Conservation (phyloP, 768 basidiomycete genomes). For the Rhizopogon roseolus region DNA sequence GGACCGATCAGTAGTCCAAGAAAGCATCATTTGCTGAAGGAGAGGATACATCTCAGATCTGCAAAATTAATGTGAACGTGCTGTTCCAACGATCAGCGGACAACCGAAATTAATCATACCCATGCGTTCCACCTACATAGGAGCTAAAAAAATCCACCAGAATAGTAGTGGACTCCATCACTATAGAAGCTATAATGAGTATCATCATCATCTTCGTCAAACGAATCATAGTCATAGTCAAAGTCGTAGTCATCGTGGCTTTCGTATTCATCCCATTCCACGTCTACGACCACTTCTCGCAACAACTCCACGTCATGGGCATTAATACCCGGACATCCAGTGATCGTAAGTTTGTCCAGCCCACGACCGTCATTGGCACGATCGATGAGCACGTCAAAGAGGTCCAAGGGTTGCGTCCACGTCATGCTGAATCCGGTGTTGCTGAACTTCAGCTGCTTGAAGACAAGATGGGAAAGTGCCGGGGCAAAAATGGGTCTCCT, state of each 20-base stretch:
- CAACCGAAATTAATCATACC: not conserved
- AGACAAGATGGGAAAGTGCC: not conserved
- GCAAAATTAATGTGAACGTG: not conserved
- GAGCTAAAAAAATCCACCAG: not conserved
- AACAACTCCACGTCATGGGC: not conserved
- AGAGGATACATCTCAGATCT: not conserved
- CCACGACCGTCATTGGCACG: not conserved
- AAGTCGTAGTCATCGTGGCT: not conserved
- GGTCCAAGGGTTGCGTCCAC: not conserved
- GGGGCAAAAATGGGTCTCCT: not conserved
- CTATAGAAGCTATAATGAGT: not conserved
- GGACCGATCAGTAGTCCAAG: too few relatives aligned
- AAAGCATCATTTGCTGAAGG: not conserved
- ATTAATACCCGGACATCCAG: not conserved
- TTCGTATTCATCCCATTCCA: not conserved
- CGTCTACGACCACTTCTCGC: conserved; percentile 1
- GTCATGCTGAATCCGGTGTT: too few relatives aligned
- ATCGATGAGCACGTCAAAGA: conserved; percentile 2
- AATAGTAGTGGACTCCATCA: not conserved
- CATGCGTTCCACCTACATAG: not conserved
- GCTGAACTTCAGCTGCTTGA: not conserved
- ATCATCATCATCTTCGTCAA: not conserved
- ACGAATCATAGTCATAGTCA: not conserved
- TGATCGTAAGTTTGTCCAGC: not conserved
- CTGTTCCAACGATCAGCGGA: not conserved